Evolutionary conservation across 2,329 filamentous ascomycete genomes (phyloP).

Genomic region (Simplicillium aogashimaense): DNA sequence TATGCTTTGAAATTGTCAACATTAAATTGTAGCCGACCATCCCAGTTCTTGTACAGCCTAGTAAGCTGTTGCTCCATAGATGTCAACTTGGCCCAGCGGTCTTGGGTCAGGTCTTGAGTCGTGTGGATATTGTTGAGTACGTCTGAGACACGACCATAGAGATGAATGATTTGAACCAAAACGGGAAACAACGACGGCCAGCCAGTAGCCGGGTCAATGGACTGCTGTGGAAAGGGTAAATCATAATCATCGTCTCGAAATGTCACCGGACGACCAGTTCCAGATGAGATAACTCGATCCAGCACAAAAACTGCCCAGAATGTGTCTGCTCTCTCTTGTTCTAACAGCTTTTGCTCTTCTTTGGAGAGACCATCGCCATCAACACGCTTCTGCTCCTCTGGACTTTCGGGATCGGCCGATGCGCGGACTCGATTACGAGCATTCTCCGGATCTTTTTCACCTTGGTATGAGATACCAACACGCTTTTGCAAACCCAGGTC

Average conservation of each 20-base stretch:
- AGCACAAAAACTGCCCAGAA: conserved; percentile 88
- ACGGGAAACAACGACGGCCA: conserved; percentile 74
- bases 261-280: conserved; percentile 75
- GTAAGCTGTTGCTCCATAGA: conserved; percentile 78
- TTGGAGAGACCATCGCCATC: conserved; percentile 30
- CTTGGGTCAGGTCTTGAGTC: conserved; percentile 62
- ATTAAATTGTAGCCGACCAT: conserved; percentile 70
- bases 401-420: conserved; percentile 19
- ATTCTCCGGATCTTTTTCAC: conserved; percentile 41
- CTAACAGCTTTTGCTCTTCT: conserved; percentile 53
- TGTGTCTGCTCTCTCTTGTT: conserved; percentile 75
- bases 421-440: conserved; percentile 31
- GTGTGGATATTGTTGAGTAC: conserved; percentile 73
- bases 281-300: conserved; percentile 78
- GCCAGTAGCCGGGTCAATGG: conserved; percentile 43
- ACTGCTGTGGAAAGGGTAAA: conserved; percentile 52
- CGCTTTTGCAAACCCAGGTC: conserved; percentile 75
- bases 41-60: conserved; percentile 60
- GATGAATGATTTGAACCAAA: conserved; percentile 72
- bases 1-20: conserved; percentile 80
- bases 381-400: conserved; percentile 31
- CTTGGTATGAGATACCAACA: conserved; percentile 58
- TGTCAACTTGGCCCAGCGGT: conserved; percentile 60
- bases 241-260: conserved; percentile 80
- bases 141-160: conserved; percentile 79